Base-by-base conservation (phyloP, 2,329 filamentous ascomycete genomes). In the Penicillium sp. region DNA sequence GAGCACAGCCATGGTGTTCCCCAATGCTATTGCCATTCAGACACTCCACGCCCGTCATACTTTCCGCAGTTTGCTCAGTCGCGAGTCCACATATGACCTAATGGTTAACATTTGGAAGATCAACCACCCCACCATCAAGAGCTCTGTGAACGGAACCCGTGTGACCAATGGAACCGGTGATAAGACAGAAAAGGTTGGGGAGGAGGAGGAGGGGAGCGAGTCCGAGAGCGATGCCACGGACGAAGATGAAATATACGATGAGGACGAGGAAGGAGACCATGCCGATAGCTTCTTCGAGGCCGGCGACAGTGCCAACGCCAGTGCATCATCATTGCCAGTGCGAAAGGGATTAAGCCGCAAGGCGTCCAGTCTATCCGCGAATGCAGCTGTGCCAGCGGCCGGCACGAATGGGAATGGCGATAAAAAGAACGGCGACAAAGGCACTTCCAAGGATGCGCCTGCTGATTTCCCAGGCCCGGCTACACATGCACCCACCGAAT, bases 61-160 rank as follows among this genome's bases (percentile, higher is more conserved):
- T 1, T 99, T 99, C 76, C 93, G 94, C 55, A 97, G 93, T 76
- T 91, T 99, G 64, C 88, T 96, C 6, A 94, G 91, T 69, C 85
- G 94, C 72, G 94, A 99, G 75, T 91, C 93, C 3, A 97, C 95
- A 0, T 99, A 97, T 71, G 95, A 99, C 71, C 80, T 99, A 46
- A 93, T 99, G 71, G 89, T 99, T 64, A 95, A 95, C 59, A 97
- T 99, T 58, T 99, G 94, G 94, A 96, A 96, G 74, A 89, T 97
- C 31, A 94, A 91, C 17, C 94, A 99, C 72, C 93, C 94, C 2
- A 91, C 91, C 55, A 78, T 99, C 31, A 91, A 91, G 73, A 96
- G 92, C 71, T 95, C 91, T 4, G 80, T 96, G 3, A 97, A 97
- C 62, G 93, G 94, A 3, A 91, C 95, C 12, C 84, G 86, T 13